These are phyloP conservation scores for Cordyceps militaris DNA, from an alignment of 2,329 filamentous ascomycete species.

Conservation along the genomic window DNA sequence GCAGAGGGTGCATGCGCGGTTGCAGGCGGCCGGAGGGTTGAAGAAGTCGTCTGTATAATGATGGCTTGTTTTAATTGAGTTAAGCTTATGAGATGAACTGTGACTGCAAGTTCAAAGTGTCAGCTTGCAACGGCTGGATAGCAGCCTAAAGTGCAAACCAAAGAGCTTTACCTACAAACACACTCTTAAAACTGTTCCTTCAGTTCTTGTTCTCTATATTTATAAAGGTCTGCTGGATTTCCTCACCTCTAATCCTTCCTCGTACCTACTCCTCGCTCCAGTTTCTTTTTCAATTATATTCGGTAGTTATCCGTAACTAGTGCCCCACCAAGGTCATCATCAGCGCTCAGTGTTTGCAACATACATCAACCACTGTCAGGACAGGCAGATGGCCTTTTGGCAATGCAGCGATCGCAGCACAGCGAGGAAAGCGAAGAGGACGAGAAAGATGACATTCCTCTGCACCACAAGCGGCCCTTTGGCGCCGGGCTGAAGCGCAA, in stretches of 20 bases:
- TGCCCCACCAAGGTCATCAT: neutral
- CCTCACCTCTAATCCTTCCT: too few relatives aligned
- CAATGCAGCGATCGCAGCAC: constrained; percentile 22
- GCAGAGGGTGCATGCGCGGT: constrained; percentile 20
- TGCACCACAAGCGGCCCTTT: constrained; percentile 48
- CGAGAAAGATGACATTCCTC: constrained; percentile 41
- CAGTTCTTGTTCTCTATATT: too few relatives aligned
- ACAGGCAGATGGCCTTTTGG: constrained; percentile 1
- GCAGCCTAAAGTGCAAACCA: neutral
- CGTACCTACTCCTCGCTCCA: too few relatives aligned
- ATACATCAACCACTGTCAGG: neutral
- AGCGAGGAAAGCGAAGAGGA: constrained; percentile 20
- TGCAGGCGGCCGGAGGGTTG: constrained; percentile 15
- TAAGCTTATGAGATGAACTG: too few relatives aligned
- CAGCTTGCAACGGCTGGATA: neutral
- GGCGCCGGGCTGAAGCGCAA: constrained; percentile 50
- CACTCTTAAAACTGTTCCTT: neutral
- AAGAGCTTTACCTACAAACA: too few relatives aligned
- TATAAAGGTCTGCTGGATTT: too few relatives aligned
- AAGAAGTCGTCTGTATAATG: neutral
- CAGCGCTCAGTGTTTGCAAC: too few relatives aligned
- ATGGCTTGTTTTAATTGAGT: neutral
- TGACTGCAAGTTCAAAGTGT: too few relatives aligned
- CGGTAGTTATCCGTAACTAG: too few relatives aligned
- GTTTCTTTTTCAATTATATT: too few relatives aligned